Base-by-base conservation (phyloP, 2,329 filamentous ascomycete genomes). In the Penicillium sp. region DNA sequence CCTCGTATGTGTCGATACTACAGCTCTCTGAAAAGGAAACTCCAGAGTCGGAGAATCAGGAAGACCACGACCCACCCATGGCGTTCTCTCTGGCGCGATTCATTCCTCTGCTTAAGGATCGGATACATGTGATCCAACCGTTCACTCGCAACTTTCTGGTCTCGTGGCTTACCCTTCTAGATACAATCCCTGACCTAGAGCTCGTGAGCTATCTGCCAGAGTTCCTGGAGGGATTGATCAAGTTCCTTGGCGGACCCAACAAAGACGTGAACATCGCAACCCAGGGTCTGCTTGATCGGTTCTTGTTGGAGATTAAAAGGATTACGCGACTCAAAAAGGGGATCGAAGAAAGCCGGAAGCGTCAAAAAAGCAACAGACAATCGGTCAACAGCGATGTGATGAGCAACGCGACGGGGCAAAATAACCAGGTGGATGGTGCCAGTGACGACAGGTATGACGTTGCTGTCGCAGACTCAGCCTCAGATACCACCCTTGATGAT, bases 151-250 rank as follows among this genome's bases (percentile, higher is more conserved):
- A 91, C 15, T 99, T 99, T 68, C 82, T 99, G 15, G 94, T 99
- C 2, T 92, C 91, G 33, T 99, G 94, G 94, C 91, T 99, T 57
- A 95, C 89, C 4, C 77, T 99, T 16, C 82, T 99, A 21, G 94
- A 99, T 73, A 97, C 92, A 1, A 97, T 99, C 65, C 94, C 94
- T 0, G 95, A 99, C 70, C 81, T 99, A 41, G 95, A 99, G 74
- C 85, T 99, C 21, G 93, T 99, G 38, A 89, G 90, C 4, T 96
- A 92, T 72, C 79, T 99, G 25, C 95, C 94, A 1, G 91, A 93
- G 49, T 99, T 99, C 68, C 81, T 99, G 1, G 89, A 87, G 27
- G 94, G 93, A 0, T 78, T 99, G 41, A 86, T 99, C 66, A 93
- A 89, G 68, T 99, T 97, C 66, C 82, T 99, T 11, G 92, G 91